Percentiles rank a stretch among this genome's conserved stretches.
These are phyloP conservation scores for Hanseniaspora taiwanica DNA, from an alignment of 805 yeast species.

Conservation along the genomic window DNA sequence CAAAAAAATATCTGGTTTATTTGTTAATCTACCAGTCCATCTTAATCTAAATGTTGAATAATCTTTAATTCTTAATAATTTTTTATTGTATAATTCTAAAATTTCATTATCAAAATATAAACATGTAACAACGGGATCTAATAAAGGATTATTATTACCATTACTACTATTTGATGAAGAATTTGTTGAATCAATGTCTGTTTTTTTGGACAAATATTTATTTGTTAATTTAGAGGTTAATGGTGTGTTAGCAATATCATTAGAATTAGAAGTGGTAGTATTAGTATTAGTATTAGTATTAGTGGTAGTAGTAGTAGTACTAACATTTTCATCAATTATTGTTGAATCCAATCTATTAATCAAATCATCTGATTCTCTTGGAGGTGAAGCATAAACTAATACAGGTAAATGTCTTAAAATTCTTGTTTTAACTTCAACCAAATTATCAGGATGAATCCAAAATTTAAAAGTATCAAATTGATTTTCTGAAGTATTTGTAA, in stretches of 20 bases:
- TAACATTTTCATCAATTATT: slow-evolving; percentile 13
- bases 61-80: slow-evolving; percentile 53
- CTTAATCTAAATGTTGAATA: slow-evolving; percentile 72
- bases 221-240: too few species aligned
- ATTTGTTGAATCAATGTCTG: slow-evolving; percentile 29
- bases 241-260: too few species aligned
- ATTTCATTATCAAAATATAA: slow-evolving; percentile 75
- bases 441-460: slow-evolving; percentile 94
- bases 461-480: slow-evolving; percentile 62
- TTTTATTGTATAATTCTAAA: slow-evolving; percentile 78
- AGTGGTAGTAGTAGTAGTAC: slow-evolving; percentile 4
- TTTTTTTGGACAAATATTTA: too few species aligned
- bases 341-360: slow-evolving; percentile 17
- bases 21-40: slow-evolving; percentile 77
- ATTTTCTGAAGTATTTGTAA: slow-evolving; percentile 20
- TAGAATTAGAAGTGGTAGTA: slow-evolving; percentile 1
- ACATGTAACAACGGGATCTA: slow-evolving; percentile 77
- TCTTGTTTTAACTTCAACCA: slow-evolving; percentile 96
- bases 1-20: slow-evolving; percentile 64
- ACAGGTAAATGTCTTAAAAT: slow-evolving; percentile 89
- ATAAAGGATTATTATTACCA: slow-evolving; percentile 32
- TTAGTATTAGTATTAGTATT: background rate
- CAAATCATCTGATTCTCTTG: slow-evolving; percentile 22
- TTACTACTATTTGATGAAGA: slow-evolving; percentile 26
- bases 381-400: slow-evolving; percentile 46